Conservation (phyloP, 345 rosid species). For the Anacardium occidentale region DNA sequence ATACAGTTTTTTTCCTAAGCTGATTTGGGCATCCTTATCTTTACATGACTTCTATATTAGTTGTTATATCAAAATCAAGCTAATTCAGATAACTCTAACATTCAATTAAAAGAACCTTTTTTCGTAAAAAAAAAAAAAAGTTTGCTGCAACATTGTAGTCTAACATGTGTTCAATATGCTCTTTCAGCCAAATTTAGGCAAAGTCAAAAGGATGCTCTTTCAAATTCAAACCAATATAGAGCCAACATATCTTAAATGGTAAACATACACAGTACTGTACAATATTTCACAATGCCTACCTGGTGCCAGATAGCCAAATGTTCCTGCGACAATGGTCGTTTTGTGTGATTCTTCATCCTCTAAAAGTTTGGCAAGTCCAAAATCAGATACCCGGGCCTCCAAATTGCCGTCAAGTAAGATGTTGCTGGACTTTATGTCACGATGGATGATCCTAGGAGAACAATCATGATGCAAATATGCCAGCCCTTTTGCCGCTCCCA, state of each 20-base stretch:
- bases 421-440: constrained; percentile 97
- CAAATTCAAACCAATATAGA: constrained; percentile 3
- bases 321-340: constrained; percentile 98
- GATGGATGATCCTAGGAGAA: constrained; percentile 97
- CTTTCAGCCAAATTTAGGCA: background rate
- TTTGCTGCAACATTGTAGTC: background rate
- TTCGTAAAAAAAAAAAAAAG: background rate
- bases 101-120: background rate
- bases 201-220: constrained; percentile 4
- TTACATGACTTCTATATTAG: background rate
- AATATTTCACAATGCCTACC: constrained; percentile 45
- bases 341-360: constrained; percentile 97
- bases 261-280: constrained; percentile 2
- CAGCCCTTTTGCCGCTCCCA: constrained; percentile 98
- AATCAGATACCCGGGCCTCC: constrained; percentile 98
- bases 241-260: constrained; percentile 6
- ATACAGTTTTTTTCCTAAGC: constrained; percentile 1
- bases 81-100: background rate
- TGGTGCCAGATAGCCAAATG: constrained; percentile 98
- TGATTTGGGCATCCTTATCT: background rate
- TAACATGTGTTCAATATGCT: constrained; percentile 1
- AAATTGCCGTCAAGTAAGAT: constrained; percentile 93
- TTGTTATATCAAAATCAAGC: constrained; percentile 1
- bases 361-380: constrained; percentile 94
- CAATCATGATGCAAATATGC: constrained; percentile 98